phyloP scores from a whole-genome alignment of 371 early-diverging fungal species.

The Nematocida ausubeli region DNA sequence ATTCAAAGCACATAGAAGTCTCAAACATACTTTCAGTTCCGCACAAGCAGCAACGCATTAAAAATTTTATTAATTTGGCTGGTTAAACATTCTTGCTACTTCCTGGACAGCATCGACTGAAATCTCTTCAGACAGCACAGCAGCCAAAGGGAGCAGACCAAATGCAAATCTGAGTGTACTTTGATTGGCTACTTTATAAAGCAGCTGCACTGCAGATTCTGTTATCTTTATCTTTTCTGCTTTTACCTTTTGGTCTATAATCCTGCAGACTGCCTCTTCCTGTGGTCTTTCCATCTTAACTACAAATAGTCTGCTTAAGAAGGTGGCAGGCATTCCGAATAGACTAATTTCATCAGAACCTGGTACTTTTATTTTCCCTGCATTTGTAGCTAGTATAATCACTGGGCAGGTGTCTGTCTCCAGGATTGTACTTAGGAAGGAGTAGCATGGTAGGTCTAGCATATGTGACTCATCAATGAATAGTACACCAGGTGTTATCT shows the following conservation, averaged over 20 bases:
- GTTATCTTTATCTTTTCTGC: conserved; percentile 41
- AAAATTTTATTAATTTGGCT: conserved; percentile 71
- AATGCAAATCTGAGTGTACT: conserved; percentile 34
- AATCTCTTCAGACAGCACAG: conserved; percentile 5
- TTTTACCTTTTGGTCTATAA: conserved; percentile 41
- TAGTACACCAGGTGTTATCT: conserved; percentile 59
- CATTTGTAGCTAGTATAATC: conserved; percentile 57
- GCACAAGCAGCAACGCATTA: conserved; percentile 68
- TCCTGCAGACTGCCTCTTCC: neutral
- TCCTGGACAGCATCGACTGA: conserved; percentile 24
- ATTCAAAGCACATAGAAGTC: neutral
- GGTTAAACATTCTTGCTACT: conserved; percentile 23
- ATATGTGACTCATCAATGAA: conserved; percentile 62
- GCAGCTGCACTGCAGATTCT: conserved; percentile 7
- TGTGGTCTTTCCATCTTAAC: conserved; percentile 20
- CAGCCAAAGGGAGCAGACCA: conserved; percentile 42
- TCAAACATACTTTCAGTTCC: conserved; percentile 21
- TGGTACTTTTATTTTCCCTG: neutral
- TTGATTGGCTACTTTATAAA: conserved; percentile 22
- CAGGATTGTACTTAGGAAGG: conserved; percentile 50
- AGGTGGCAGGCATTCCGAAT: conserved; percentile 53
- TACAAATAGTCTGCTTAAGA: conserved; percentile 51
- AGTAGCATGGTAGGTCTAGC: conserved; percentile 56
- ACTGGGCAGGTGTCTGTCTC: conserved; percentile 53
- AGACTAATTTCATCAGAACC: conserved; percentile 10